Percentiles rank a stretch among this genome's conserved stretches.
Conservation (phyloP, 306 rosid species). For the Cotoneaster glaucophyllus region DNA sequence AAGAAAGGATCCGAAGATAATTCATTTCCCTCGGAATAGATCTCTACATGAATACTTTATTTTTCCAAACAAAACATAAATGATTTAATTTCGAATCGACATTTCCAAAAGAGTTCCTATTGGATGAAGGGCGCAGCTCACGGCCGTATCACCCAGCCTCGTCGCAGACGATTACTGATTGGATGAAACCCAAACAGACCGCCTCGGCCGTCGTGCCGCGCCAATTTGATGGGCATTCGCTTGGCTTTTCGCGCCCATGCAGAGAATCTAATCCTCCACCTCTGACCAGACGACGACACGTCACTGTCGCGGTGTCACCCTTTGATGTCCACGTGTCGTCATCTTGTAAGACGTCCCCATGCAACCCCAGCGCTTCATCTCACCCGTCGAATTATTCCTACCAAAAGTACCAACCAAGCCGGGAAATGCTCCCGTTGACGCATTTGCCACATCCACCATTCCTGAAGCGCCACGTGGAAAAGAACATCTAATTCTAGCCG, state of each 20-base stretch:
- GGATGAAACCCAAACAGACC: not conserved
- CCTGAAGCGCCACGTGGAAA: slow-evolving; percentile 3
- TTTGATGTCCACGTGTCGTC: not conserved
- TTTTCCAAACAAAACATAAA: too few relatives aligned
- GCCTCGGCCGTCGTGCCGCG: slow-evolving; percentile 26
- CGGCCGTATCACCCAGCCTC: not conserved
- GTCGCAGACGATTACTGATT: not conserved
- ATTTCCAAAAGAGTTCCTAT: not conserved
- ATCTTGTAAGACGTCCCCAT: not conserved
- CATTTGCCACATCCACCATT: not conserved
- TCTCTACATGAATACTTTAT: too few relatives aligned
- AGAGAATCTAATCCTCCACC: slow-evolving; percentile 8
- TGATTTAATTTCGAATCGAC: too few relatives aligned
- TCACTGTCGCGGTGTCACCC: not conserved
- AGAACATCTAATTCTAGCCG: not conserved
- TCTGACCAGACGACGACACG: slow-evolving; percentile 16
- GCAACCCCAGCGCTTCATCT: not conserved
- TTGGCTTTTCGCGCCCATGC: slow-evolving; percentile 11
- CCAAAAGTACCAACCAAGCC: not conserved
- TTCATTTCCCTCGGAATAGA: too few relatives aligned
- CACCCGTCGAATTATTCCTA: slow-evolving; percentile 6
- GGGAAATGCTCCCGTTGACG: not conserved
- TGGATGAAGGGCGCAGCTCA: not conserved
- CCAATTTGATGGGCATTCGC: slow-evolving; percentile 11
- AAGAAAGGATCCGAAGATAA: accelerated